Evolutionary conservation across 2,329 filamentous ascomycete genomes (phyloP).

Genomic region (Fusarium pilosicola): DNA sequence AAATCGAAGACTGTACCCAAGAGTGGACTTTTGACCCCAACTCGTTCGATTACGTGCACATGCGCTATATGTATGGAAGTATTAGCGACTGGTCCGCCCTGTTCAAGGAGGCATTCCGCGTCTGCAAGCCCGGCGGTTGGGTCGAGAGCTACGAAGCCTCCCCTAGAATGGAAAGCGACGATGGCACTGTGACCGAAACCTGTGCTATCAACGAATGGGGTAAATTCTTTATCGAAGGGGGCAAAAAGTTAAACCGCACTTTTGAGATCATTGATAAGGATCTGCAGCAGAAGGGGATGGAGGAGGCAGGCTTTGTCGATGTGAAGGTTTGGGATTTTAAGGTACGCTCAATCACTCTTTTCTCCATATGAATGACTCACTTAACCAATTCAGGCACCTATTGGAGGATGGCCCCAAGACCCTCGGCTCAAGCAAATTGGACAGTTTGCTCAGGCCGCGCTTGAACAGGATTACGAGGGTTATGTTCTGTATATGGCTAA

Average conservation of each 20-base stretch:
- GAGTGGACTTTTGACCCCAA: slow-evolving; percentile 43
- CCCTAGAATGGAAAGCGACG: slow-evolving; percentile 45
- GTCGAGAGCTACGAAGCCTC: slow-evolving; percentile 49
- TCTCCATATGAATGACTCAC: rapidly evolving
- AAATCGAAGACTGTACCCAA: slow-evolving; percentile 46
- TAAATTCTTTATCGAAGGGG: slow-evolving; percentile 44
- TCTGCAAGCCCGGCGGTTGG: slow-evolving; percentile 66
- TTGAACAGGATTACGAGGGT: slow-evolving; percentile 52
- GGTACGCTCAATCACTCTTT: not conserved
- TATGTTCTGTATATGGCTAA: slow-evolving; percentile 47
- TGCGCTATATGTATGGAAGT: slow-evolving; percentile 65
- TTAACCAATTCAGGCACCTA: slow-evolving; percentile 23
- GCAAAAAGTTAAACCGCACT: slow-evolving; percentile 45
- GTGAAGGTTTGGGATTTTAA: slow-evolving; percentile 36
- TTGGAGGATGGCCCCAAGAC: slow-evolving; percentile 31
- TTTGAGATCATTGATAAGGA: slow-evolving; percentile 41
- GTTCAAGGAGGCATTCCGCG: slow-evolving; percentile 60
- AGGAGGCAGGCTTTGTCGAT: slow-evolving; percentile 38
- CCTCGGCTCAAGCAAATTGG: slow-evolving; percentile 28
- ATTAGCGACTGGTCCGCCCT: slow-evolving; percentile 66
- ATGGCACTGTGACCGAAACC: slow-evolving; percentile 44
- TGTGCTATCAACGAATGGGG: slow-evolving; percentile 46
- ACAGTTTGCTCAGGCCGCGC: slow-evolving; percentile 45
- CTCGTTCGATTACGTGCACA: slow-evolving; percentile 70
- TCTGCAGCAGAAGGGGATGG: slow-evolving; percentile 33